These are phyloP conservation scores for Bauhinia variegata DNA, from an alignment of 306 rosid genomes.

Conservation along the genomic window DNA sequence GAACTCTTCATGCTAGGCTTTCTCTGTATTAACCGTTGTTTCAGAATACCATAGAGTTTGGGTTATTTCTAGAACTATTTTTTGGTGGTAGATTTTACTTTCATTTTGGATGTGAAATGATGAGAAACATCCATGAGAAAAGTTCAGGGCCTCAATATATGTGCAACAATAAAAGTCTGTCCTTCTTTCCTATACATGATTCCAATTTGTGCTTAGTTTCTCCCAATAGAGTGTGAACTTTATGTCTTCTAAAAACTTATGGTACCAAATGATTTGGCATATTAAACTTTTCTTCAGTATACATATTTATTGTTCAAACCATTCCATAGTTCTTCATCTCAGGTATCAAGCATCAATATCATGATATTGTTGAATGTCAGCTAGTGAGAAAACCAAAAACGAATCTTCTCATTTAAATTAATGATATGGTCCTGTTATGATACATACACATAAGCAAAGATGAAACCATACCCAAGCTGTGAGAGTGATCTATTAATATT, in stretches of 20 bases:
- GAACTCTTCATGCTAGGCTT: too few species aligned
- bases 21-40: background rate
- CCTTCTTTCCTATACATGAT: background rate
- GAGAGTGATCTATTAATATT: constrained; percentile 97
- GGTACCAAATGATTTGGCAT: background rate
- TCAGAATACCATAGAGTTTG: background rate
- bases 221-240: background rate
- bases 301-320: background rate
- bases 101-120: background rate
- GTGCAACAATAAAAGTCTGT: background rate
- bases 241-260: background rate
- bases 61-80: background rate
- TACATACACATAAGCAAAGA: background rate
- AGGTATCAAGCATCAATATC: background rate
- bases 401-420: too few species aligned
- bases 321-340: background rate
- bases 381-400: too few species aligned
- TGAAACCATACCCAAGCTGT: constrained; percentile 87
- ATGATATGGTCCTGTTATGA: too few species aligned
- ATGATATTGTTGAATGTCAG: too few species aligned
- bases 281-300: background rate
- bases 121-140: background rate
- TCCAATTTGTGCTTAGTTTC: constrained; percentile 5
- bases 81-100: background rate
- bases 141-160: background rate